These are phyloP conservation scores for Macrophomina tecta DNA, from an alignment of 2,329 filamentous ascomycete species.

Conservation along the genomic window DNA sequence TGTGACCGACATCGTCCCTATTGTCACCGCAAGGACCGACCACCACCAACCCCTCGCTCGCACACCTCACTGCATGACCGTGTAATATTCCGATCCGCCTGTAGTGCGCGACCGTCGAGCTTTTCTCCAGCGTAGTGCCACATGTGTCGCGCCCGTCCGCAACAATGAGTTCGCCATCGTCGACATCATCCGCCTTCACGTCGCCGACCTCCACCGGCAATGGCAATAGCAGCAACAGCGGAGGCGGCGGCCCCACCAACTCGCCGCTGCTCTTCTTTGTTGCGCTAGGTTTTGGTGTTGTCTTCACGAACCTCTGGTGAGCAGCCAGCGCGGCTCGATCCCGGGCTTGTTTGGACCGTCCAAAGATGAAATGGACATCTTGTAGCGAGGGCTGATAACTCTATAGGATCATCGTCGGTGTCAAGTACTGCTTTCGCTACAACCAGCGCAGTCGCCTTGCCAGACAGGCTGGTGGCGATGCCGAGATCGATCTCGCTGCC, in stretches of 20 bases:
- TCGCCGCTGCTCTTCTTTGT: constrained; percentile 90
- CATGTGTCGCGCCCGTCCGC: constrained; percentile 13
- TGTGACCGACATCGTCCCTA: constrained; percentile 25
- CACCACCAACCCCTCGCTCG: constrained; percentile 19
- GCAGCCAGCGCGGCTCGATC: constrained; percentile 40
- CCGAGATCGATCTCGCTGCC: constrained; percentile 84
- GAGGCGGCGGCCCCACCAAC: constrained; percentile 62
- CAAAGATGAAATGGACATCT: neutral
- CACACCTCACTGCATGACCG: constrained; percentile 13
- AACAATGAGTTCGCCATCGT: constrained; percentile 26
- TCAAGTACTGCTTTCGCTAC: constrained; percentile 99
- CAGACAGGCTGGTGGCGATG: constrained; percentile 76
- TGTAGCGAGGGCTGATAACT: constrained; percentile 1
- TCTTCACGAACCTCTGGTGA: constrained; percentile 98
- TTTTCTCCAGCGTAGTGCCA: constrained; percentile 1
- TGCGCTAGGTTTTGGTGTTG: constrained; percentile 93
- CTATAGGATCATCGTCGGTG: constrained; percentile 94
- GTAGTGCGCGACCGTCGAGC: neutral
- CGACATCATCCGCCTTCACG: constrained; percentile 30
- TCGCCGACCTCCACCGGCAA: constrained; percentile 30
- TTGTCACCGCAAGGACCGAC: constrained; percentile 18
- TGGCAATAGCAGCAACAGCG: constrained; percentile 37
- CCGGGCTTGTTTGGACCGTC: constrained; percentile 6
- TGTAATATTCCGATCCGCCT: neutral
- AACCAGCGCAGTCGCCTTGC: constrained; percentile 89